These are phyloP conservation scores for Cercospora canescens DNA, from an alignment of 2,329 filamentous ascomycete species.

Conservation along the genomic window DNA sequence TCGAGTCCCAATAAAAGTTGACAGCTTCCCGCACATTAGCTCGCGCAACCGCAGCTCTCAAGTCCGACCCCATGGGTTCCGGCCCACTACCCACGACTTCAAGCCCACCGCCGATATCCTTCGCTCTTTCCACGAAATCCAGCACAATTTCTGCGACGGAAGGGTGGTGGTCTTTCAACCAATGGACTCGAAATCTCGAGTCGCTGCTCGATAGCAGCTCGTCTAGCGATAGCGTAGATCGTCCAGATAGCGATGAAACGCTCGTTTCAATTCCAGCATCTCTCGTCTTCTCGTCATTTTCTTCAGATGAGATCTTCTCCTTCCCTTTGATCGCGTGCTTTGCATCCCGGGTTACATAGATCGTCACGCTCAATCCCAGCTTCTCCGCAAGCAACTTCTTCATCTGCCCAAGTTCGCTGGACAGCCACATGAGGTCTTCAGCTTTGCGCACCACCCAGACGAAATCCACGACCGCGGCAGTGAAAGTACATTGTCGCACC, in stretches of 20 bases:
- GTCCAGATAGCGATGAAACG: neutral
- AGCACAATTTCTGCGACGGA: slow-evolving; percentile 24
- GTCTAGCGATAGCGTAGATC: slow-evolving; percentile 6
- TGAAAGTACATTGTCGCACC: slow-evolving; percentile 31
- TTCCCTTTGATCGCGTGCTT: slow-evolving; percentile 36
- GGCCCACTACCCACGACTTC: slow-evolving; percentile 33
- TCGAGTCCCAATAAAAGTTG: slow-evolving; percentile 32
- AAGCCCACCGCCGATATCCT: slow-evolving; percentile 21
- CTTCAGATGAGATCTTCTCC: neutral
- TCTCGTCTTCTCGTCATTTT: neutral
- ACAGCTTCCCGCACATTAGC: slow-evolving; percentile 13
- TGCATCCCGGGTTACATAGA: slow-evolving; percentile 58
- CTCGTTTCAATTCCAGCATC: neutral
- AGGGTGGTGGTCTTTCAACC: slow-evolving; percentile 29
- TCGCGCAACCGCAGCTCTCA: slow-evolving; percentile 26
- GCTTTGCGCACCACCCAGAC: slow-evolving; percentile 63
- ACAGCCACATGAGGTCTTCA: slow-evolving; percentile 60
- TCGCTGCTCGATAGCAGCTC: slow-evolving; percentile 20
- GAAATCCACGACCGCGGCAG: slow-evolving; percentile 52
- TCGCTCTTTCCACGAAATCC: slow-evolving; percentile 27
- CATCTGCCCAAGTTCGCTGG: slow-evolving; percentile 57
- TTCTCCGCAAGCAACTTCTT: slow-evolving; percentile 39
- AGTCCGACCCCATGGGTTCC: slow-evolving; percentile 30
- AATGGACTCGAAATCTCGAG: slow-evolving; percentile 26
- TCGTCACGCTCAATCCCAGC: slow-evolving; percentile 50